Evolutionary conservation across 345 rosid genomes (phyloP), one percentile per base, ranked within the genome.

Genomic region (Eucalyptus erythrocorys): DNA sequence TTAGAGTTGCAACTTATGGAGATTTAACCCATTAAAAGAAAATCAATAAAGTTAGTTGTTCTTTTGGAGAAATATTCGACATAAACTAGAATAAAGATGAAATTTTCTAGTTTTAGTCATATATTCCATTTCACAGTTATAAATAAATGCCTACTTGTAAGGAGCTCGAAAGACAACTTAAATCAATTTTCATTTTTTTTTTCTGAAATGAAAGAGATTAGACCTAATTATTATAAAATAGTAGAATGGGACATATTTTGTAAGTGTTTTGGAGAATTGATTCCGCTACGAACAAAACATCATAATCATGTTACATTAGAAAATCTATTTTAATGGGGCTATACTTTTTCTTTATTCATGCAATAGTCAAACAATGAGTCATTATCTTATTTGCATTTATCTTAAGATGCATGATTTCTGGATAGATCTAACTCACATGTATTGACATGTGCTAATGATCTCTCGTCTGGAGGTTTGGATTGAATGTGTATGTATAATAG

Each of bases 161-260:
- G 2, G 6, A 0, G 7, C 1, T 30, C 0, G 15, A 59, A 59
- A 27, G 7, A 30, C 2, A 30, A n/a, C 10, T 64, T 5, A 2
- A 64, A 64, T 64, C 19, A n/a, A 30, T 13, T 61, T 61, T 12
- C 0, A 6, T 4, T 12, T 6, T 45, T 45, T 45, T 45, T 55
- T 61, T 30, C 4, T 12, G 3, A 61, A 27, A 61, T 30, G 4
- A 13, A 27, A 61, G 16, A 59, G 32, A 27, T 27, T 30, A 6
- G 15, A 59, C 8, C 6, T 6, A 2, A 12, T 59, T 59, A 12
- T 13, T 27, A 4, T 55, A 24, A 24, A 55, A 24, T 10, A 55
- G 3, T 6, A 26, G 61, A 55, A 55, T 2, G 4, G 5, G 13
- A 24, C 11, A 27, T 59, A 26, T 59, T 27, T 11, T 27, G 32